Evolutionary conservation across 257 asterid genomes (phyloP), one percentile per base, ranked within the genome.

Genomic region (Solanum piurae): DNA sequence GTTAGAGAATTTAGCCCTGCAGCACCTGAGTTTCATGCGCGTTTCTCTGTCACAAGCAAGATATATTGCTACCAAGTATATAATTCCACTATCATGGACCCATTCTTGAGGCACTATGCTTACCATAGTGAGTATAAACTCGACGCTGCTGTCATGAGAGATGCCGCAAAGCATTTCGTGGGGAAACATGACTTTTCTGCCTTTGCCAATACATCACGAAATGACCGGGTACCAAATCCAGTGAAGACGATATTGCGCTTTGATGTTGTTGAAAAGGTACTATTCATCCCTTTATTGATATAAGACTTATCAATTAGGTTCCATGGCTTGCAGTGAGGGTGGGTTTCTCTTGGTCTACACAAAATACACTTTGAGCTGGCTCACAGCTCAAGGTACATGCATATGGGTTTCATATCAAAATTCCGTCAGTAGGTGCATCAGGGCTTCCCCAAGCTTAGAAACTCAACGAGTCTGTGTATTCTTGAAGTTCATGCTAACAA

Each of bases 171-270:
- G 88, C 93, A 89, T 92, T 96, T 96, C 64, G 87, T 95, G 1
- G 99, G 99, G 66, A 90, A 74, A 88, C 98, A 93, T 18, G 97
- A 95, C 92, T 96, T 94, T 92, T 93, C 98, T 83, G 96, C 99
- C 52, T 96, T 96, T 89, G 93, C 95, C 86, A 96, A 94, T 93
- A 86, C 91, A 86, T 94, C 98, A 13, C 94, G 91, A 68, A 95
- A 95, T 44, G 97, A 94, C 88, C 86, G 98, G 87, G 87, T 83
- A 20, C 95, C 93, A 36, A 87, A 93, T 93, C 98, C 98, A 11
- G 94, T 95, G 86, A 96, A 96, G 92, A 92, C 60, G 84, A 95
- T 96, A 75, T 85, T 89, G 42, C 95, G 93, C n/a, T 95, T 93
- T 85, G 94, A 94, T 89, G 93, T 96, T 86, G 92, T 90, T 83